Conservation (phyloP, 208 protist species). For the Leishmania major region DNA sequence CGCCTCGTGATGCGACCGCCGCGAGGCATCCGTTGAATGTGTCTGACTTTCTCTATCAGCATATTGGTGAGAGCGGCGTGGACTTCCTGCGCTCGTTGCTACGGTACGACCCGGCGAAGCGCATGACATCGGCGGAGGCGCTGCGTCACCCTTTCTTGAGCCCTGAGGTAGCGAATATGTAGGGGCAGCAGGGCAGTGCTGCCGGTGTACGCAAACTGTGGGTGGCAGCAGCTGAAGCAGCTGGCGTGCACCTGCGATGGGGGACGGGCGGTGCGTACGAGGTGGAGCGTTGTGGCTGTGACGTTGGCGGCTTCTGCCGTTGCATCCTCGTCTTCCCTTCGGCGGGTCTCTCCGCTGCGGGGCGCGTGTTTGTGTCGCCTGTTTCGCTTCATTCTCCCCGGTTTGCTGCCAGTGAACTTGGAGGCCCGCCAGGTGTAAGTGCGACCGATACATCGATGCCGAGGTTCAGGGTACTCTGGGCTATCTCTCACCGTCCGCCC, state of each 20-base stretch:
- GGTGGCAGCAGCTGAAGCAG: not conserved
- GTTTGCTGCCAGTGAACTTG: not conserved
- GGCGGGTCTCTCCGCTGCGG: not conserved
- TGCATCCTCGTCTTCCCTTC: not conserved
- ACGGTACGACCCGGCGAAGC: conserved; percentile 51
- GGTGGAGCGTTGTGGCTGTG: not conserved
- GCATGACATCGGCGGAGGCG: conserved; percentile 56
- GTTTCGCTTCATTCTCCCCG: not conserved
- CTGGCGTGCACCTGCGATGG: not conserved
- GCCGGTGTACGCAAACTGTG: not conserved
- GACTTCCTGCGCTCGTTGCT: conserved; percentile 52
- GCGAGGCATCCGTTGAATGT: not conserved
- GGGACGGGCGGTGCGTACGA: not conserved
- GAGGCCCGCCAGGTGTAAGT: not conserved
- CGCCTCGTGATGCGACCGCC: not conserved
- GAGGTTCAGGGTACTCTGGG: not conserved
- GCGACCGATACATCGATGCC: not conserved
- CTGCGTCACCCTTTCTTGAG: conserved; percentile 51
- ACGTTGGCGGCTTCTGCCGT: not conserved
- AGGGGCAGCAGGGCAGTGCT: not conserved
- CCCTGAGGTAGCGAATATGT: not conserved
- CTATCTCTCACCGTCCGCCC: not conserved
- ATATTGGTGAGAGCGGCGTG: conserved; percentile 42
- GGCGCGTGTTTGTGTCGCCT: not conserved
- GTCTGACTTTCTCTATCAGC: conserved; percentile 10